Evolutionary conservation across 2,329 filamentous ascomycete species (phyloP), one percentile per base, ranked within the genome.

Genomic region (Hymenoscyphus repandus): DNA sequence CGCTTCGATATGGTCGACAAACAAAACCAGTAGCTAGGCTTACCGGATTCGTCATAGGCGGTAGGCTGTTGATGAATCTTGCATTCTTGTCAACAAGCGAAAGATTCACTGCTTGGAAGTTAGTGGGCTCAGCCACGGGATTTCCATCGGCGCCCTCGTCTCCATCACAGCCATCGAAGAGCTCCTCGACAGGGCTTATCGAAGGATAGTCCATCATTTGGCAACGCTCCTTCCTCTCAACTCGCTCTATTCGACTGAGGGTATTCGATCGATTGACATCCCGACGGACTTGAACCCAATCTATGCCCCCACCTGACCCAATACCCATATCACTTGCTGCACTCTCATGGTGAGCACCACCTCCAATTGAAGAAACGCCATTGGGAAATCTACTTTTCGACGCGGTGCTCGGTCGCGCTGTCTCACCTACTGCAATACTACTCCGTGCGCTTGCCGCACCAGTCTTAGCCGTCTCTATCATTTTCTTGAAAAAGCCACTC

Each of bases 251-350:
- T 54, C 84, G 85, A 68, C 91, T 96, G 34, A 96, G 75, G 0
- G 92, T 93, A 64, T 96, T 97, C 3, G 92, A 95, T 33, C 93
- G 82, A 68, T 99, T 97, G 42, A 99, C 86, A 69, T 99, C 95
- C 41, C 93, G 83, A 33, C 93, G 86, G 18, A 97, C 90, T 67
- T 97, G 91, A n/a, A 99, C 90, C 91, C 93, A 99, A 66, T 97
- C 92, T 12, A 88, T 78, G 1, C 75, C 73, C n/a, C 12, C 45
- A 22, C 69, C 73, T 60, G 71, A 66, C 34, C 73, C 78, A 6
- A 86, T 68, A 2, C 86, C 89, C 78, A 86, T 86, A 15, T 95
- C 90, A 50, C 80, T 78, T 12, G 82, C 78, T 4, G 77, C 71
- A 55, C 82, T 79, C 41, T 47, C 47, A 51, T 59, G 64, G 2